Evolutionary conservation across 768 basidiomycete genomes (phyloP).

Genomic region (Termitomyces sp.): DNA sequence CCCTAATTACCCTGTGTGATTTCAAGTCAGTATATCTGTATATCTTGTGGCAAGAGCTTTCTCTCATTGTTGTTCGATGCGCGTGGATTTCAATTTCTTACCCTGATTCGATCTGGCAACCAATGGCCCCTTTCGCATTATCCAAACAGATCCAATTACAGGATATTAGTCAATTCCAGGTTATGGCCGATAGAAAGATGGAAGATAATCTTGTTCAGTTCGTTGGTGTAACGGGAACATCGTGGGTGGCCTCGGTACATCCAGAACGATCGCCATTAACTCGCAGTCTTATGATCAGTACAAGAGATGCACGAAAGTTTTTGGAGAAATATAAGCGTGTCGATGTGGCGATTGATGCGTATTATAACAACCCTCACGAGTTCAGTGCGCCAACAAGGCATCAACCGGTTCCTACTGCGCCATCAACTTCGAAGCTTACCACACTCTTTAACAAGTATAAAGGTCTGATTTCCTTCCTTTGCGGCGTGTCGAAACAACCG

Average conservation of each 20-base stretch:
- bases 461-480: slow-evolving; percentile 31
- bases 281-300: slow-evolving; percentile 23
- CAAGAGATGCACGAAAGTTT: slow-evolving; percentile 60
- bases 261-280: slow-evolving; percentile 22
- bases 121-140: neutral
- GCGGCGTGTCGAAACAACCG: neutral
- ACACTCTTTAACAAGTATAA: slow-evolving; percentile 64
- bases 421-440: slow-evolving; percentile 50
- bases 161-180: neutral
- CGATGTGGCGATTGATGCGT: slow-evolving; percentile 72
- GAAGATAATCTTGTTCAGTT: slow-evolving; percentile 55
- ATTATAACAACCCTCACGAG: slow-evolving; percentile 49
- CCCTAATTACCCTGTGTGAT: neutral
- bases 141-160: slow-evolving; percentile 6
- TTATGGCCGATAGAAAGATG: slow-evolving; percentile 36
- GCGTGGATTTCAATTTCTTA: slow-evolving; percentile 4
- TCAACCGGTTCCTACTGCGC: slow-evolving; percentile 18
- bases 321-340: slow-evolving; percentile 65
- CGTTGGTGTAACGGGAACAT: slow-evolving; percentile 59
- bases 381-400: slow-evolving; percentile 20
- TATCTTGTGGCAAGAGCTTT: neutral
- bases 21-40: slow-evolving; percentile 10
- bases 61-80: slow-evolving; percentile 1
- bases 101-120: neutral
- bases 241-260: slow-evolving; percentile 40